phyloP scores from a whole-genome alignment of 352 stramenopile genomes.

The Detonula confervacea region DNA sequence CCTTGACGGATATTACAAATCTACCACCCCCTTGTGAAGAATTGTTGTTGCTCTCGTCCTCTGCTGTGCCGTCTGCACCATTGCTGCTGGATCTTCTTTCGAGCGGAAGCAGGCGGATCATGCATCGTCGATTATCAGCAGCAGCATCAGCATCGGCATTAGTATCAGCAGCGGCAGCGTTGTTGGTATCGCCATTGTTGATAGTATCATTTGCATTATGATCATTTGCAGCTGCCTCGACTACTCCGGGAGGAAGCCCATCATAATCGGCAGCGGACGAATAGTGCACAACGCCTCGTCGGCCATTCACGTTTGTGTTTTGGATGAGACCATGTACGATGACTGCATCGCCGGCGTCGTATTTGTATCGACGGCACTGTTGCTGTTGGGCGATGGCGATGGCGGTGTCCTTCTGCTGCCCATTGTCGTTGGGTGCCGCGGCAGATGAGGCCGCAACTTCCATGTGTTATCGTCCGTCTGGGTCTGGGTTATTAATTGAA shows the following conservation, averaged over 20 bases:
- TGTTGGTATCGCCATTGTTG: neutral
- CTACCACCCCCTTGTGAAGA: neutral
- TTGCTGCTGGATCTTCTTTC: neutral
- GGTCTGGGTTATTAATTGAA: neutral
- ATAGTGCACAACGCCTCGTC: slow-evolving; percentile 1
- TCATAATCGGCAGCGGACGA: neutral
- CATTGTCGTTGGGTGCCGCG: neutral
- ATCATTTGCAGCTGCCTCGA: neutral
- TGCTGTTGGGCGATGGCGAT: neutral
- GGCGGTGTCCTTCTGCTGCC: neutral
- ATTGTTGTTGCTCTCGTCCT: neutral
- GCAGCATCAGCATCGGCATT: neutral
- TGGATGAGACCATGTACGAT: neutral
- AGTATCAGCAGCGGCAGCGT: neutral
- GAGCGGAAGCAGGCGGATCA: neutral
- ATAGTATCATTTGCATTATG: neutral
- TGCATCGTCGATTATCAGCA: neutral
- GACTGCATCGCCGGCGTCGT: neutral
- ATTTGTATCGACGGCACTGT: neutral
- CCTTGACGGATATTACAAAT: neutral
- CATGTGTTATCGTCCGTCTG: neutral
- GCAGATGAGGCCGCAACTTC: neutral
- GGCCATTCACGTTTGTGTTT: slow-evolving; percentile 2
- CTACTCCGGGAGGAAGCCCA: neutral
- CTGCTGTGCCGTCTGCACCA: neutral